Conservation (phyloP, 2,329 filamentous ascomycete genomes). For the Aspergillus latus region DNA sequence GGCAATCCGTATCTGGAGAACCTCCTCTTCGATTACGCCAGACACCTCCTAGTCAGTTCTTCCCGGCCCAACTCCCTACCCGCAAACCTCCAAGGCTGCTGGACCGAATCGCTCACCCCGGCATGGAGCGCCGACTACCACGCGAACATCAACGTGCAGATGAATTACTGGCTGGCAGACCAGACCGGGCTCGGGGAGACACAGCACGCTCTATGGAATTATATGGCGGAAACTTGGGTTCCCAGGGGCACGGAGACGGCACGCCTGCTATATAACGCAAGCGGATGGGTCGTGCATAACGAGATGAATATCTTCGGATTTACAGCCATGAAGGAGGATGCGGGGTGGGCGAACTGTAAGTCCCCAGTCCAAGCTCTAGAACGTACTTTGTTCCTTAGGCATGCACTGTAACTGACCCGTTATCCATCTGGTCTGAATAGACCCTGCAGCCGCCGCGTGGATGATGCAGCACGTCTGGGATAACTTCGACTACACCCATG, state of each 20-base stretch:
- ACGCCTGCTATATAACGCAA: slow-evolving; percentile 52
- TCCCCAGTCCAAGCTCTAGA: too few relatives aligned
- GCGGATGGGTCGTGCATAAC: slow-evolving; percentile 57
- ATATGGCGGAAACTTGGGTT: slow-evolving; percentile 56
- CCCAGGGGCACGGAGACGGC: slow-evolving; percentile 57
- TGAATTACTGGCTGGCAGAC: slow-evolving; percentile 61
- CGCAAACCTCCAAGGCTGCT: slow-evolving; percentile 58
- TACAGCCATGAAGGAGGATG: slow-evolving; percentile 38
- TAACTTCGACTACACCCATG: slow-evolving; percentile 55
- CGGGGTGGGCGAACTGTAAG: neutral
- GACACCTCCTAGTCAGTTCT: slow-evolving; percentile 56
- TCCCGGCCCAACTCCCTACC: slow-evolving; percentile 54
- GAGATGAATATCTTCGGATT: slow-evolving; percentile 61
- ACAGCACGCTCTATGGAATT: slow-evolving; percentile 51
- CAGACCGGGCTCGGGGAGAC: slow-evolving; percentile 52
- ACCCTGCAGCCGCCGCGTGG: slow-evolving; percentile 52
- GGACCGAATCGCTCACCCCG: slow-evolving; percentile 49
- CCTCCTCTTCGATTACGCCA: slow-evolving; percentile 54
- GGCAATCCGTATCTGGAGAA: slow-evolving; percentile 54
- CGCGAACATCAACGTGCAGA: slow-evolving; percentile 60
- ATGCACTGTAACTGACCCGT: slow-evolving; percentile 10
- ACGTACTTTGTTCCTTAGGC: neutral
- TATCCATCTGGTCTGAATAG: slow-evolving; percentile 19
- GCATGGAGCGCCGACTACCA: slow-evolving; percentile 60
- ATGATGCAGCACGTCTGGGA: slow-evolving; percentile 62